These are phyloP conservation scores for Ettlia oleoabundans DNA, from an alignment of 139 green algal species.

Conservation along the genomic window DNA sequence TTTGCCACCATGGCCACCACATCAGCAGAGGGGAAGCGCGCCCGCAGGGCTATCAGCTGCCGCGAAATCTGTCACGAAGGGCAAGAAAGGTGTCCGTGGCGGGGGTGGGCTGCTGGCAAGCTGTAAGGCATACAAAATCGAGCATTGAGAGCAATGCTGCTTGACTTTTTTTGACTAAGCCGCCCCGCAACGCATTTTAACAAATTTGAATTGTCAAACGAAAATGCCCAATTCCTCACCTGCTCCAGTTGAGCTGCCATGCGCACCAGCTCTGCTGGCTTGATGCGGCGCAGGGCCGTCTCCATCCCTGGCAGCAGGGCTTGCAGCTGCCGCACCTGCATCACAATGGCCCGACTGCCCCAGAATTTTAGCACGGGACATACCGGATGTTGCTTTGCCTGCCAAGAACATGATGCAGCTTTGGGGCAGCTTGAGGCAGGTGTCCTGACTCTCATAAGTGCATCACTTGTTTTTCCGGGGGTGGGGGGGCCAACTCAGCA, in stretches of 20 bases:
- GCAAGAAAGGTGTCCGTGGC: too few relatives aligned
- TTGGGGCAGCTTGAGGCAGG: neutral
- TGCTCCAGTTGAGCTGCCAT: slow-evolving; percentile 20
- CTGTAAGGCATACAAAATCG: too few relatives aligned
- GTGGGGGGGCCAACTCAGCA: neutral
- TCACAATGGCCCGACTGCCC: neutral
- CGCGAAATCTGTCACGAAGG: too few relatives aligned
- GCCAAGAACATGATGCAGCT: neutral
- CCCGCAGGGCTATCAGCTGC: slow-evolving; percentile 11
- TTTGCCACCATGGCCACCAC: slow-evolving; percentile 22
- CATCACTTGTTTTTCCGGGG: too few relatives aligned
- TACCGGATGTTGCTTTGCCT: too few relatives aligned
- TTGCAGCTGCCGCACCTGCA: slow-evolving; percentile 29
- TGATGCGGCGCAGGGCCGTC: slow-evolving; percentile 6
- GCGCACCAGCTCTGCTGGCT: slow-evolving; percentile 22
- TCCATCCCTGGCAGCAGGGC: slow-evolving; percentile 14
- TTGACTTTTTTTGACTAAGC: too few relatives aligned
- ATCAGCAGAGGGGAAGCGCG: slow-evolving; percentile 10
- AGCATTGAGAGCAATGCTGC: too few relatives aligned
- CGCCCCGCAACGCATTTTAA: too few relatives aligned
- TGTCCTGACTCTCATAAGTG: too few relatives aligned
- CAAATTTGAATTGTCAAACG: too few relatives aligned
- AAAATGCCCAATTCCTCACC: too few relatives aligned
- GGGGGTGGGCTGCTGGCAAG: too few relatives aligned
- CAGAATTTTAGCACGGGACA: neutral